phyloP scores from a whole-genome alignment of 148 eudicot genomes.

The Chenopodium suecicum region DNA sequence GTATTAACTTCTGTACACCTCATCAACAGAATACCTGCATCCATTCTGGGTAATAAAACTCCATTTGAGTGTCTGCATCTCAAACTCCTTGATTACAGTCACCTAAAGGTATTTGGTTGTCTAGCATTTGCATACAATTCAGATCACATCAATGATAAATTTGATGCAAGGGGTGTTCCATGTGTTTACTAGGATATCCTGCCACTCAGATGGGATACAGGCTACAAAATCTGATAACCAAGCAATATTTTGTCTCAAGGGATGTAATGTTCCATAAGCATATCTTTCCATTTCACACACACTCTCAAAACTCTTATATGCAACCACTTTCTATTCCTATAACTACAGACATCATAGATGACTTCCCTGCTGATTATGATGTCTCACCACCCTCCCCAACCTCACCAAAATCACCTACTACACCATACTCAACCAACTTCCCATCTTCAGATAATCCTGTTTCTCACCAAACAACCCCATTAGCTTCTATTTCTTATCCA shows the following conservation, averaged over 20 bases:
- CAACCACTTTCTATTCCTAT: too few relatives aligned
- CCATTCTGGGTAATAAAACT: background rate
- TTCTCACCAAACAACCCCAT: too few relatives aligned
- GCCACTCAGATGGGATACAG: background rate
- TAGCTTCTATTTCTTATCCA: too few relatives aligned
- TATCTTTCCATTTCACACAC: background rate
- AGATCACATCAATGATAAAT: background rate
- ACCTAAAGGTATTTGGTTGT: background rate
- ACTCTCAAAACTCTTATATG: too few relatives aligned
- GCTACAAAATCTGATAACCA: background rate
- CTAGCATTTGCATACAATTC: background rate
- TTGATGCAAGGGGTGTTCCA: background rate
- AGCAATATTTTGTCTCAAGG: background rate
- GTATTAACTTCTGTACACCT: background rate
- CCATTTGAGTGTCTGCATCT: background rate
- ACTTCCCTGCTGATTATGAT: too few relatives aligned
- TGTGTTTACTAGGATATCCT: constrained; percentile 1
- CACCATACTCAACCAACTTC: too few relatives aligned
- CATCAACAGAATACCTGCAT: background rate
- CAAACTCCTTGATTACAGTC: background rate
- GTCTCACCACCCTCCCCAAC: too few relatives aligned
- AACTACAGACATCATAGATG: too few relatives aligned
- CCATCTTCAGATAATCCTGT: too few relatives aligned
- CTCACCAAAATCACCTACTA: too few relatives aligned
- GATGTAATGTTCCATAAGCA: background rate